A percentile compares a stretch with the other conserved stretches of the same genome.
phyloP scores from a whole-genome alignment of 2,329 filamentous ascomycete genomes.

The Penicillium verrucosum region DNA sequence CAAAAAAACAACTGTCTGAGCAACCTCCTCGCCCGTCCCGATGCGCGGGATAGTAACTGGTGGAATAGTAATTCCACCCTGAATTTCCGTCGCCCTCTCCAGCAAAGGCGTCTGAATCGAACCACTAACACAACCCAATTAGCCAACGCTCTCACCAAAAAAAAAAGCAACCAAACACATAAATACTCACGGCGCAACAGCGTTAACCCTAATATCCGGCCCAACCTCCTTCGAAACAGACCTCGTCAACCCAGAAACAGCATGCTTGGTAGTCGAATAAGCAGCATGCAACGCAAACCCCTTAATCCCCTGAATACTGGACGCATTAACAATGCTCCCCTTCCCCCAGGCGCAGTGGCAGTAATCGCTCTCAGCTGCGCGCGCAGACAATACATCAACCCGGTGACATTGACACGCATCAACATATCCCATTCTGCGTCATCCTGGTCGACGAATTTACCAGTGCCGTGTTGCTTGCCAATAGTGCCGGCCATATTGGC shows the following conservation, averaged over 20 bases:
- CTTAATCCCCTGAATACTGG: slow-evolving; percentile 42
- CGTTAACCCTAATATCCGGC: slow-evolving; percentile 41
- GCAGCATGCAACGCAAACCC: slow-evolving; percentile 32
- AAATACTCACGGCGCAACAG: slow-evolving; percentile 41
- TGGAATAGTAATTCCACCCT: slow-evolving; percentile 14
- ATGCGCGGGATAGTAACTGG: slow-evolving; percentile 27
- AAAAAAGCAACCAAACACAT: neutral
- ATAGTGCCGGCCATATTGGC: slow-evolving; percentile 41
- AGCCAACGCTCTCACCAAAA: neutral
- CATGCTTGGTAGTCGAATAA: slow-evolving; percentile 38
- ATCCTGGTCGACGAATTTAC: slow-evolving; percentile 31
- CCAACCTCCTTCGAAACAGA: slow-evolving; percentile 39
- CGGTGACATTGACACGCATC: slow-evolving; percentile 46
- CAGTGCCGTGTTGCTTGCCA: slow-evolving; percentile 29
- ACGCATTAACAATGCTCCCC: slow-evolving; percentile 58
- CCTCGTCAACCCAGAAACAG: slow-evolving; percentile 35
- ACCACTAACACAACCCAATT: slow-evolving; percentile 20
- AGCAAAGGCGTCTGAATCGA: slow-evolving; percentile 35
- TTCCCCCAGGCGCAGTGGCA: slow-evolving; percentile 10
- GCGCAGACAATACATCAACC: slow-evolving; percentile 52
- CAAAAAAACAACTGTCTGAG: slow-evolving; percentile 49
- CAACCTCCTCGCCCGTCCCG: slow-evolving; percentile 37
- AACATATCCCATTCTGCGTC: slow-evolving; percentile 45
- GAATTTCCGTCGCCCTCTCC: slow-evolving; percentile 26
- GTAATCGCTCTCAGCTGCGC: slow-evolving; percentile 48